Percentiles rank a stretch among this genome's conserved stretches.
Conservation (phyloP, 805 yeast species). For the Saturnispora zaruensis region DNA sequence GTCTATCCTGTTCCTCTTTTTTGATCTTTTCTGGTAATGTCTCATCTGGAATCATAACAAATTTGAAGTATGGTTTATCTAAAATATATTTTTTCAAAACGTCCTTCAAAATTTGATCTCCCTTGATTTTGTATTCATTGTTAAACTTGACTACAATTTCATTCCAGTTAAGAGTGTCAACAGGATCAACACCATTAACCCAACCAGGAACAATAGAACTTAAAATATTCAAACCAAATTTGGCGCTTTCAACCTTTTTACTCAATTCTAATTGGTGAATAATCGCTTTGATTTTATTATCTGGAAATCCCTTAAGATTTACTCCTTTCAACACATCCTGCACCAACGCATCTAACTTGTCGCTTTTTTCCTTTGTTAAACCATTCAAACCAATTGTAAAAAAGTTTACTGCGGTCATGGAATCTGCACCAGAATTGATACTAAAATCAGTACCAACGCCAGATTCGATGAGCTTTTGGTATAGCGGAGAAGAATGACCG, state of each 20-base stretch:
- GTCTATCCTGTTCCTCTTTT: conserved; percentile 47
- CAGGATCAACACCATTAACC: conserved; percentile 74
- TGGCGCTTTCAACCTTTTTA: conserved; percentile 80
- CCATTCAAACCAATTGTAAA: conserved; percentile 87
- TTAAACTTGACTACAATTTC: conserved; percentile 51
- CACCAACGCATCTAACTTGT: conserved; percentile 43
- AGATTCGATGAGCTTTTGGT: conserved; percentile 77
- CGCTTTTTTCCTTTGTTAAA: conserved; percentile 37
- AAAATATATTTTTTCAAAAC: conserved; percentile 48
- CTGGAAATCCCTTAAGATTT: conserved; percentile 39
- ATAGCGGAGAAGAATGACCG: conserved; percentile 88
- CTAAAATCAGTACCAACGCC: conserved; percentile 81
- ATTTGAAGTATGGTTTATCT: conserved; percentile 53
- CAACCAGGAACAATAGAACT: conserved; percentile 75
- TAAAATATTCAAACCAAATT: conserved; percentile 76
- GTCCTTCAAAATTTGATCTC: conserved; percentile 53
- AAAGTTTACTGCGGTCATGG: conserved; percentile 65
- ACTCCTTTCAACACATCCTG: conserved; percentile 38
- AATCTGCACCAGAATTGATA: conserved; percentile 81
- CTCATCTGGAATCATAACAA: conserved; percentile 65
- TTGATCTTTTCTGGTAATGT: conserved; percentile 42
- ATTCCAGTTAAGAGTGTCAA: conserved; percentile 59
- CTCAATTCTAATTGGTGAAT: conserved; percentile 79
- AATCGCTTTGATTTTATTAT: conserved; percentile 67
- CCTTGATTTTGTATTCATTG: conserved; percentile 41